Percentiles rank a stretch among this genome's conserved stretches.
Conservation (phyloP, 2,329 filamentous ascomycete genomes). For the Cladophialophora bantiana region DNA sequence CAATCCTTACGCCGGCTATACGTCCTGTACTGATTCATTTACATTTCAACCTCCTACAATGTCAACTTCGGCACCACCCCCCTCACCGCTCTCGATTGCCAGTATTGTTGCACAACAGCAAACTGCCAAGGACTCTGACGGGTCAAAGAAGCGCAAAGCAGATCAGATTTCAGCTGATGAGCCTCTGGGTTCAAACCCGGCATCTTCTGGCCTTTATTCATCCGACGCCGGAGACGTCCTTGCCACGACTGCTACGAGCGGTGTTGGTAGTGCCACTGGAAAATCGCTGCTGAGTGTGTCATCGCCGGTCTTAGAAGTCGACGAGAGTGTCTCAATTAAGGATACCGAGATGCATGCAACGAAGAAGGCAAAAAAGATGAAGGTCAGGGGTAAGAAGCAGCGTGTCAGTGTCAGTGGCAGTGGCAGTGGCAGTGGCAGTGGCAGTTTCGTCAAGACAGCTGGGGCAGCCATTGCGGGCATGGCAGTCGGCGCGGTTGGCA, state of each 20-base stretch:
- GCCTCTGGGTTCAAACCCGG: conserved; percentile 17
- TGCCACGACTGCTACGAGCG: background rate
- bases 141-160: conserved; percentile 35
- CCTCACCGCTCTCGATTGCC: conserved; percentile 18
- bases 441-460: conserved; percentile 47
- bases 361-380: conserved; percentile 34
- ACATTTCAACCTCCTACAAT: background rate
- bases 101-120: conserved; percentile 7
- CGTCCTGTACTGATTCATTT: background rate
- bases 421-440: conserved; percentile 8
- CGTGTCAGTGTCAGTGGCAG: conserved; percentile 8
- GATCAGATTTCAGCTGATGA: conserved; percentile 39
- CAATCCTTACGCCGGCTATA: background rate
- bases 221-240: background rate
- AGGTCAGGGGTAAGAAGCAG: conserved; percentile 9
- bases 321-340: conserved; percentile 36
- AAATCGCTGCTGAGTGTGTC: conserved; percentile 17
- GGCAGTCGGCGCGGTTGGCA: conserved; percentile 51
- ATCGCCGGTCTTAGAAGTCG: conserved; percentile 40
- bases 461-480: conserved; percentile 51
- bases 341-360: conserved; percentile 27
- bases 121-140: background rate
- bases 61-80: background rate
- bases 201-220: background rate
- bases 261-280: background rate